Evolutionary conservation across 495 filamentous ascomycete genomes (phyloP), one percentile per base, ranked within the genome.

Genomic region (Xylaria venustula): DNA sequence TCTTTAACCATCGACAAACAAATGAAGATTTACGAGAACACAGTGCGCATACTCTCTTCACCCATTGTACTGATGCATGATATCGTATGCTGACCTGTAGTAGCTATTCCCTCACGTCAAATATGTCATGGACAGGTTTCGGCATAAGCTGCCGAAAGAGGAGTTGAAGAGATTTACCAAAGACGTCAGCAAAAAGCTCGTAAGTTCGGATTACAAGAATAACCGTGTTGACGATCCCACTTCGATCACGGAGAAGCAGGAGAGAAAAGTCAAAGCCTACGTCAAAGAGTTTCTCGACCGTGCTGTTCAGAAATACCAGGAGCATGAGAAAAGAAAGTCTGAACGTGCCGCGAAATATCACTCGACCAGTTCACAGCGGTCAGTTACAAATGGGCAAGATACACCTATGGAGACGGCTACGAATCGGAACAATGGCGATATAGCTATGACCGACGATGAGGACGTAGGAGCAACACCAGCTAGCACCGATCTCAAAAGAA

Each of bases 1-100:
- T 87, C 82, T 67, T 83, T 88, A 56, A 79, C 87, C 17, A 77
- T 90, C 62, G 91, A 96, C 54, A 96, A 96, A 73, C 88, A 92
- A 72, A 93, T 90, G 83, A 95, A 91, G 75, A 78, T 95, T 3
- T 97, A 96, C 64, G 92, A 96, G 71, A 92, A 91, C 68, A 93
- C 92, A 17, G 91, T 94, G 79, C 69, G 88, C 71, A 58, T 41
- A 42, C 5, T 15, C 19, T 12, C 36, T 40, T 30, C 62, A n/a
- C 25, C 6, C 44, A 2, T 26, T 51, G 20, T 34, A 45, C 34
- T 41, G 23, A 23, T 17, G 51, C 8, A 32, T 28, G 20, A n/a
- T n/a, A n/a, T n/a, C n/a, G 4, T 19, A 34, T 48, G 49, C 72
- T 75, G 51, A 79, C 66, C 26, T 28, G 22, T 42, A 3, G 3